These are phyloP conservation scores for Vicia sativa DNA, from an alignment of 306 rosid genomes.

Conservation along the genomic window DNA sequence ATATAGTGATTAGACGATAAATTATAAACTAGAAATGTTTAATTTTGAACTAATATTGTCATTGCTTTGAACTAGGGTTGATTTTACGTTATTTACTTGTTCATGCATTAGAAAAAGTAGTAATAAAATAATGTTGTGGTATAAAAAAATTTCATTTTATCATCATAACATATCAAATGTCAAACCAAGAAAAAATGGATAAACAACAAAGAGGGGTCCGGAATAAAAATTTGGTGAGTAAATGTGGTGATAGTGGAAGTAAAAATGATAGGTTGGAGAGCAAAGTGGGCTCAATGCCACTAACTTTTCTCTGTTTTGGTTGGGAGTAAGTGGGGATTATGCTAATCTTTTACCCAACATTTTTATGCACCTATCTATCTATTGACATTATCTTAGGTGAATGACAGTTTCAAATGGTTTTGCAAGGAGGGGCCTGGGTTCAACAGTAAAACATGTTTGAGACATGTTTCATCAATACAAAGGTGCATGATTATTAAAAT, in stretches of 20 bases:
- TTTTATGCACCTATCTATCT: constrained; percentile 34
- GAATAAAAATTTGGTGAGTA: constrained; percentile 26
- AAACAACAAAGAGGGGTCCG: constrained; percentile 7
- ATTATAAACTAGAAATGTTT: too few species aligned
- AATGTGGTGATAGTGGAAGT: constrained; percentile 35
- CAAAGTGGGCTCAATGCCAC: constrained; percentile 32
- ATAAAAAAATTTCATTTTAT: not conserved
- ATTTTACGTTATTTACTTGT: too few species aligned
- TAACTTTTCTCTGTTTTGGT: constrained; percentile 19
- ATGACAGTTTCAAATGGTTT: constrained; percentile 27
- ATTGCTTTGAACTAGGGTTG: too few species aligned
- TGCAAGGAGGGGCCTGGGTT: constrained; percentile 12
- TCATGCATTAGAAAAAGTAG: too few species aligned
- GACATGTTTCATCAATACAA: constrained; percentile 68
- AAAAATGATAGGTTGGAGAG: constrained; percentile 39
- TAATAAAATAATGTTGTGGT: too few species aligned
- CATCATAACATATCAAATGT: constrained; percentile 24
- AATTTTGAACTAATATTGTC: too few species aligned
- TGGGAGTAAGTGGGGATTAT: constrained; percentile 37
- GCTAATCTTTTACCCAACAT: constrained; percentile 55
- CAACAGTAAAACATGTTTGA: constrained; percentile 71
- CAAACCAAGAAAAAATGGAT: constrained; percentile 6
- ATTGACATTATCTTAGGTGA: constrained; percentile 34
- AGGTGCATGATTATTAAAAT: constrained; percentile 39
- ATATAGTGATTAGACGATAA: too few species aligned